Percentiles rank a stretch among this genome's conserved stretches.
These are phyloP conservation scores for Lineolata rhizophorae DNA, from an alignment of 495 filamentous ascomycete species.

Conservation along the genomic window DNA sequence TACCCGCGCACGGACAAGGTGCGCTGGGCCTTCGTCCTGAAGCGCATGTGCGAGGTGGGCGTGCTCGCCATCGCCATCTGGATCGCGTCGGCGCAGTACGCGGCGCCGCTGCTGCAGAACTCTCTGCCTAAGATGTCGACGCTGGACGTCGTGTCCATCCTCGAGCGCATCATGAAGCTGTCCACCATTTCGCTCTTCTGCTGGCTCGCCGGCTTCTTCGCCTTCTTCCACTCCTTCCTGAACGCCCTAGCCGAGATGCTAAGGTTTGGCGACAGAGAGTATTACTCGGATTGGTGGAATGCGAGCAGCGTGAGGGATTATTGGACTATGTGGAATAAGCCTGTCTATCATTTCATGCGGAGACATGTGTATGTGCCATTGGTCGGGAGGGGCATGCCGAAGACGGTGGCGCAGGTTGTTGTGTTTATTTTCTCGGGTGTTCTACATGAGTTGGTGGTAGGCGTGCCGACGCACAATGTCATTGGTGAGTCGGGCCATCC, in stretches of 20 bases:
- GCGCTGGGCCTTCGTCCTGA: conserved; percentile 67
- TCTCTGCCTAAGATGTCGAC: conserved; percentile 64
- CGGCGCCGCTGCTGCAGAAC: conserved; percentile 69
- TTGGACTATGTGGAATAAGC: conserved; percentile 95
- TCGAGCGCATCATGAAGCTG: conserved; percentile 83
- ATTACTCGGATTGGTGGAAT: conserved; percentile 98
- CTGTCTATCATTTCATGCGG: conserved; percentile 89
- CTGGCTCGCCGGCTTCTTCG: conserved; percentile 95
- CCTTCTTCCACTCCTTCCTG: conserved; percentile 71
- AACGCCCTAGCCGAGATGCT: conserved; percentile 85
- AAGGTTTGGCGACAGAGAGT: conserved; percentile 76
- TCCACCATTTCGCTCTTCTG: conserved; percentile 84
- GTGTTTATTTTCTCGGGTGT: conserved; percentile 77
- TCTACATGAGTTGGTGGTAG: conserved; percentile 81
- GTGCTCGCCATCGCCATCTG: conserved; percentile 71
- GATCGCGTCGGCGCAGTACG: conserved; percentile 83
- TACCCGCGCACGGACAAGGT: conserved; percentile 65
- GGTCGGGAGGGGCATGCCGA: conserved; percentile 56
- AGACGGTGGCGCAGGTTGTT: conserved; percentile 39
- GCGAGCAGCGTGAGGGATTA: conserved; percentile 64
- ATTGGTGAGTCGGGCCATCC: conserved; percentile 42
- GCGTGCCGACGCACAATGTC: conserved; percentile 87
- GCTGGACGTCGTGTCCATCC: conserved; percentile 59
- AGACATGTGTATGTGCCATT: conserved; percentile 77
- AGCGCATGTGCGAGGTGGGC: conserved; percentile 55